These are phyloP conservation scores for Russula sp. DNA, from an alignment of 768 basidiomycete genomes.

Conservation along the genomic window DNA sequence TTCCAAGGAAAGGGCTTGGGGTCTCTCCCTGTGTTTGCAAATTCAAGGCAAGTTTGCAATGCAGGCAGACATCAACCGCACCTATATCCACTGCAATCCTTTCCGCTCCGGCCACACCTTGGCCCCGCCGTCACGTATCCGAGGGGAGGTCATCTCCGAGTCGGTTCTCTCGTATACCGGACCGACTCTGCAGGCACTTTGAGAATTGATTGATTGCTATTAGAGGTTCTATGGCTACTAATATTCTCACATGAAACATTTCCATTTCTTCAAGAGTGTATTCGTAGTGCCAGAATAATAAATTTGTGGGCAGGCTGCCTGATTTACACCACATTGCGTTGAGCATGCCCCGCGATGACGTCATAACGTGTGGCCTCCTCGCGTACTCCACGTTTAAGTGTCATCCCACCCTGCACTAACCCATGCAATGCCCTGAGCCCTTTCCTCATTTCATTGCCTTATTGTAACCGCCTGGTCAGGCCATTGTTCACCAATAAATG, in stretches of 20 bases:
- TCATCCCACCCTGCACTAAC: neutral
- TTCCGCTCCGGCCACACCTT: neutral
- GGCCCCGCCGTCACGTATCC: neutral
- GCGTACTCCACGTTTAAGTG: constrained; percentile 5
- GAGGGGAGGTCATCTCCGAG: neutral
- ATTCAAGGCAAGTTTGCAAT: neutral
- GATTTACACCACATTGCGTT: neutral
- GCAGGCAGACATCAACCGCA: neutral
- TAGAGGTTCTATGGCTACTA: neutral
- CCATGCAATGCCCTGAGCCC: neutral
- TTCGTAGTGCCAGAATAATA: neutral
- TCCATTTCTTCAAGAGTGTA: neutral
- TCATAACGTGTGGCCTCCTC: neutral
- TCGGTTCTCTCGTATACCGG: constrained; percentile 21
- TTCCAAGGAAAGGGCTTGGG: neutral
- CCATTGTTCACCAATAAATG: neutral
- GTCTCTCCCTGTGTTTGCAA: neutral
- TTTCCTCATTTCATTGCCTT: constrained; percentile 8
- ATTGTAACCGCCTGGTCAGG: constrained; percentile 11
- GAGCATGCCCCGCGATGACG: neutral
- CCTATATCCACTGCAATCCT: neutral
- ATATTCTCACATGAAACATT: neutral
- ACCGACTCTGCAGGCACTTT: constrained; percentile 15
- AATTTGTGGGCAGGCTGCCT: neutral
- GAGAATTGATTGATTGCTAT: constrained; percentile 1